phyloP scores from a whole-genome alignment of 192 early-diverging fungal species.

The Mortierella antarctica region DNA sequence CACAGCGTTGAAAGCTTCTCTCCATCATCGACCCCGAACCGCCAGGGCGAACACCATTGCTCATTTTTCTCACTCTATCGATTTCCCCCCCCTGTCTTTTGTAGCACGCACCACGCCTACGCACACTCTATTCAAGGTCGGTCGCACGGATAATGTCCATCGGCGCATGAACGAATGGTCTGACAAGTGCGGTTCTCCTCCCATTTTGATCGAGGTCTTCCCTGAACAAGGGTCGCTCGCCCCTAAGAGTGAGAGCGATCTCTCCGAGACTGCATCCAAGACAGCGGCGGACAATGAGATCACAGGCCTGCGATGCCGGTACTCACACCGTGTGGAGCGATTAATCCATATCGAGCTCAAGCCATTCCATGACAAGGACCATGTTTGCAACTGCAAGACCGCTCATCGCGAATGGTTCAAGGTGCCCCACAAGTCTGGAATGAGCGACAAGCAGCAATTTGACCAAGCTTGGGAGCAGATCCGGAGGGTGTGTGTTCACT shows the following conservation, averaged over 20 bases:
- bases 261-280: conserved; percentile 7
- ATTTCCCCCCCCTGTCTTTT: neutral
- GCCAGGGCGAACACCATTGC: neutral
- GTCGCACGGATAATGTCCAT: conserved; percentile 56
- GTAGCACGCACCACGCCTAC: conserved; percentile 32
- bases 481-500: conserved; percentile 51
- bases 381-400: conserved; percentile 48
- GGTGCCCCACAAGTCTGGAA: conserved; percentile 27
- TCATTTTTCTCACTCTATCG: neutral
- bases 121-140: conserved; percentile 59
- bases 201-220: conserved; percentile 57
- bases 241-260: conserved; percentile 37
- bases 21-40: neutral
- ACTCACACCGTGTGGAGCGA: conserved; percentile 56
- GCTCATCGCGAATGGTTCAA: conserved; percentile 60
- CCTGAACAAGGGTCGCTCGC: conserved; percentile 49
- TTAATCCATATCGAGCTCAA: conserved; percentile 62
- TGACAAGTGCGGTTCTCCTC: conserved; percentile 57
- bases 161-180: conserved; percentile 61
- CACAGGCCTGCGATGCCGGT: conserved; percentile 47
- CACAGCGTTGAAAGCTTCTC: neutral
- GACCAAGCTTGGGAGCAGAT: conserved; percentile 52
- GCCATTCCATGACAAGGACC: conserved; percentile 48
- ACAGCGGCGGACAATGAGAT: conserved; percentile 22
- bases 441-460: conserved; percentile 24